These are phyloP conservation scores for Malbranchea zuffiana DNA, from an alignment of 2,329 filamentous ascomycete species.

Conservation along the genomic window DNA sequence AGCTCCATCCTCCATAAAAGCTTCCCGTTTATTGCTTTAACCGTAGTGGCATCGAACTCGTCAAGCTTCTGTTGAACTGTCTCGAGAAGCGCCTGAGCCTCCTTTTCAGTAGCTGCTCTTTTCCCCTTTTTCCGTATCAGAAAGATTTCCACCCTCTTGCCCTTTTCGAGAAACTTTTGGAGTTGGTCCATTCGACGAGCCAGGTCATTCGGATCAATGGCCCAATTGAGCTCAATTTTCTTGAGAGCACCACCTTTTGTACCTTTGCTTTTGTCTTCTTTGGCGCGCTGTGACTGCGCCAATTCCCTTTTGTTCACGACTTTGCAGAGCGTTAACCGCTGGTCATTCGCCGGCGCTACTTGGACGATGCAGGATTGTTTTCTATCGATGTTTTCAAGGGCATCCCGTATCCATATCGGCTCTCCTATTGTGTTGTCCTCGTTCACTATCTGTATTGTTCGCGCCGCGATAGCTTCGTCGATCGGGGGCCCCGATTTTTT, in stretches of 20 bases:
- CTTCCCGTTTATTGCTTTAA: constrained; percentile 33
- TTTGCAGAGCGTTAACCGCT: constrained; percentile 54
- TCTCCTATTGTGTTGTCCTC: constrained; percentile 24
- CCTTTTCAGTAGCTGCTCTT: constrained; percentile 48
- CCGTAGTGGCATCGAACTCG: constrained; percentile 33
- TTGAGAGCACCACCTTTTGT: constrained; percentile 39
- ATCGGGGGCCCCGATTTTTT: too few relatives aligned
- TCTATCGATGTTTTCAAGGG: constrained; percentile 39
- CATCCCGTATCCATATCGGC: constrained; percentile 21
- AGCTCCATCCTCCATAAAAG: constrained; percentile 30
- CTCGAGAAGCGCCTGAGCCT: constrained; percentile 50
- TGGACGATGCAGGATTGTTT: constrained; percentile 43
- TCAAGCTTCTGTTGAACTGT: constrained; percentile 38
- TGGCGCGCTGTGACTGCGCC: constrained; percentile 33
- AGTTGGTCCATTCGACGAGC: constrained; percentile 58
- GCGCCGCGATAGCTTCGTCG: constrained; percentile 28
- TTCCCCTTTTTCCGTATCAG: constrained; percentile 57
- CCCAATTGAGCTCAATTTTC: constrained; percentile 84
- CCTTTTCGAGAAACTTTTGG: constrained; percentile 59
- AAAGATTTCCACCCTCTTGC: constrained; percentile 62
- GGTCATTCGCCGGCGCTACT: constrained; percentile 28
- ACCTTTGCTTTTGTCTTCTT: constrained; percentile 8
- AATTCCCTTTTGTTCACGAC: constrained; percentile 50
- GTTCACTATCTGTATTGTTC: constrained; percentile 27
- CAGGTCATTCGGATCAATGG: constrained; percentile 65